Evolutionary conservation across 148 eudicot species (phyloP).

Genomic region (Chenopodium formosanum): DNA sequence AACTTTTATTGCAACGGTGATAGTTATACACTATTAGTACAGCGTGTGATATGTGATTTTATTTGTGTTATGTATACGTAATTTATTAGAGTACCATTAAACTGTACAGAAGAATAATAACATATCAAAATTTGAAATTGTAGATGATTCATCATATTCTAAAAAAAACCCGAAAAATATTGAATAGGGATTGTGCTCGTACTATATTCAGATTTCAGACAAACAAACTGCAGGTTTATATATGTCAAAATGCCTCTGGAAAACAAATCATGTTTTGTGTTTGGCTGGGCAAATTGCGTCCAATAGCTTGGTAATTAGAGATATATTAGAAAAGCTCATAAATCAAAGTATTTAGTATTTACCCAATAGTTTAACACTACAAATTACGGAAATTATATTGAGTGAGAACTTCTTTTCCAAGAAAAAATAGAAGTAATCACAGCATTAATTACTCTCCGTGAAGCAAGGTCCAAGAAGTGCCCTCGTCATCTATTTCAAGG

Average conservation of each 20-base stretch:
- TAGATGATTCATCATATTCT: background rate
- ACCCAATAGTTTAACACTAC: background rate
- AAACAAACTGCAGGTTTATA: constrained; percentile 32
- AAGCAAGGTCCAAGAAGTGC: constrained; percentile 31
- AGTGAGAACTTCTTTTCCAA: too few relatives aligned
- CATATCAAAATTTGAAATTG: background rate
- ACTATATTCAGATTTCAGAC: constrained; percentile 20
- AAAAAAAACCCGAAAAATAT: background rate
- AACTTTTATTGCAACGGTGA: too few relatives aligned
- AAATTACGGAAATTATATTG: background rate
- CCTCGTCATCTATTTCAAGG: constrained; percentile 16
- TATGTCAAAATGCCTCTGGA: constrained; percentile 22
- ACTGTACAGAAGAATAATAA: too few relatives aligned
- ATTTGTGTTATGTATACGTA: too few relatives aligned
- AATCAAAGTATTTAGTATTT: background rate
- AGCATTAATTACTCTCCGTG: constrained; percentile 25
- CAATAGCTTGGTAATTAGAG: constrained; percentile 18
- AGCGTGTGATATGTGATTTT: too few relatives aligned
- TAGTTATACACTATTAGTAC: too few relatives aligned
- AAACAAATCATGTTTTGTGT: constrained; percentile 17
- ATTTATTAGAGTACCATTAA: too few relatives aligned
- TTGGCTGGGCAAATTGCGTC: background rate
- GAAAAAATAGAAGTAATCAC: background rate
- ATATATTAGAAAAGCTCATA: background rate
- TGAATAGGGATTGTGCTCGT: background rate